Evolutionary conservation across 768 basidiomycete genomes (phyloP).

Genomic region (Nevesoporus exiguus): DNA sequence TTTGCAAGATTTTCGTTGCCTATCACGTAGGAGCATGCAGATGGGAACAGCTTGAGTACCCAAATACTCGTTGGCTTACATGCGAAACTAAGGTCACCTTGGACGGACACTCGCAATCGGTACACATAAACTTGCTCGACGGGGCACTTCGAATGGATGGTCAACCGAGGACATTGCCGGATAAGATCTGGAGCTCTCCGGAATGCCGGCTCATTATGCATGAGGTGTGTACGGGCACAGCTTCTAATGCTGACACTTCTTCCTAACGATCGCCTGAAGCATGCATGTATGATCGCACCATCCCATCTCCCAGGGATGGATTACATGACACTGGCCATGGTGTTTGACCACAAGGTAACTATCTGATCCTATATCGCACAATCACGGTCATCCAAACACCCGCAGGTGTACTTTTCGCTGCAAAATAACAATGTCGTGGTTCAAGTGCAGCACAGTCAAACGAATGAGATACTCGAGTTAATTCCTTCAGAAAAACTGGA

Average conservation of each 20-base stretch:
- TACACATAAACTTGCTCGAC: not conserved
- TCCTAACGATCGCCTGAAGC: not conserved
- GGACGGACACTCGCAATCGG: not conserved
- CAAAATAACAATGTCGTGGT: not conserved
- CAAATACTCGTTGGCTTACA: not conserved
- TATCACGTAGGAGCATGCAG: not conserved
- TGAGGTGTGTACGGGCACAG: not conserved
- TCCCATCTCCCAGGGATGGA: not conserved
- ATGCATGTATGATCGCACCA: not conserved
- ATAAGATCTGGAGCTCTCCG: not conserved
- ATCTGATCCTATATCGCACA: not conserved
- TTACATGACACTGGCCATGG: not conserved
- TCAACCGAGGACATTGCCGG: not conserved
- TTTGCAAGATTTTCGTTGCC: not conserved
- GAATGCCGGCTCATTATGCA: not conserved
- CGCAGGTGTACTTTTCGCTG: not conserved
- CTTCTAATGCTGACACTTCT: not conserved
- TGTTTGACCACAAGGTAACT: not conserved
- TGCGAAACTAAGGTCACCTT: not conserved
- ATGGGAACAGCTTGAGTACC: not conserved
- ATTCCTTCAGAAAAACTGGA: not conserved
- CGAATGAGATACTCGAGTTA: not conserved
- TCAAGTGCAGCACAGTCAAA: not conserved
- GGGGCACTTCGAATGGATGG: not conserved
- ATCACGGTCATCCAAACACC: not conserved